Conservation (phyloP, 2,329 filamentous ascomycete genomes). For the Penicillium sp. region DNA sequence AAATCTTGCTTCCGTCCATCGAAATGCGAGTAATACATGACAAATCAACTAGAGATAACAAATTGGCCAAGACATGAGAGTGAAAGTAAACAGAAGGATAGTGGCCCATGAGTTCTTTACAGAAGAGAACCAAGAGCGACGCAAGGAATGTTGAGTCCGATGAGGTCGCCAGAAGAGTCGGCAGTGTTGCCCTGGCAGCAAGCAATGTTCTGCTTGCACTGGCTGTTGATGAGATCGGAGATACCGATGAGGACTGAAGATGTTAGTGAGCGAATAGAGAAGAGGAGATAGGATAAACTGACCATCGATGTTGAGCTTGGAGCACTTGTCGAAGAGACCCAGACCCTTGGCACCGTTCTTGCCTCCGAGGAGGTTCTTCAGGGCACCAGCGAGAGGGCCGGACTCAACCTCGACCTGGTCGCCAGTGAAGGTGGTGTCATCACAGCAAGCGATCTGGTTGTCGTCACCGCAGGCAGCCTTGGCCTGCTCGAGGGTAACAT, state of each 20-base stretch:
- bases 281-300: slow-evolving; percentile 13
- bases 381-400: slow-evolving; percentile 31
- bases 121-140: slow-evolving; percentile 36
- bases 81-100: slow-evolving; percentile 4
- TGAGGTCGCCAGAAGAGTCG: slow-evolving; percentile 28
- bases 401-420: slow-evolving; percentile 30
- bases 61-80: slow-evolving; percentile 5
- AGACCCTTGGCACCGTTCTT: slow-evolving; percentile 31
- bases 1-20: neutral
- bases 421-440: slow-evolving; percentile 35
- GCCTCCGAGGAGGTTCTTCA: slow-evolving; percentile 32
- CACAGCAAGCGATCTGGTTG: slow-evolving; percentile 37
- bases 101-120: slow-evolving; percentile 23
- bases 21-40: neutral
- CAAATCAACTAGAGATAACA: neutral
- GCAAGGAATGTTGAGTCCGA: slow-evolving; percentile 36
- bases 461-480: slow-evolving; percentile 37
- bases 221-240: slow-evolving; percentile 33
- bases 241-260: slow-evolving; percentile 26
- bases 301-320: slow-evolving; percentile 34
- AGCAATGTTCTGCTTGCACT: slow-evolving; percentile 40
- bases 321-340: slow-evolving; percentile 41
- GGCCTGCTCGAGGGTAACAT: slow-evolving; percentile 34
- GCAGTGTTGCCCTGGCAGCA: slow-evolving; percentile 36
- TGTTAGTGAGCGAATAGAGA: slow-evolving; percentile 6